Conservation (phyloP, 164 flowering plant genomes). For the Piper betle region DNA sequence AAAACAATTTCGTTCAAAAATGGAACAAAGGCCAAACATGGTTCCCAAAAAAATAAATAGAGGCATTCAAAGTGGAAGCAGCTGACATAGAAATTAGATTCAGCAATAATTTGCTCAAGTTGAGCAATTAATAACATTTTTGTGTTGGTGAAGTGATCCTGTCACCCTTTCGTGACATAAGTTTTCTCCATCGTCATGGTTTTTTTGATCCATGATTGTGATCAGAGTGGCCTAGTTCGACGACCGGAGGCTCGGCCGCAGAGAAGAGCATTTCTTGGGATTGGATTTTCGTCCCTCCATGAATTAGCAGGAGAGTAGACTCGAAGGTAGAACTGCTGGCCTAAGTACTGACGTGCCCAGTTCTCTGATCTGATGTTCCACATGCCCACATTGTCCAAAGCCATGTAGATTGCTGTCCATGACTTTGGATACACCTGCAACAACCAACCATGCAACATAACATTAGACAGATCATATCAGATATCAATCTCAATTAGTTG, state of each 20-base stretch:
- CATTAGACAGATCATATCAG: neutral
- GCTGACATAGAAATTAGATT: too few species aligned
- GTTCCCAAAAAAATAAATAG: too few species aligned
- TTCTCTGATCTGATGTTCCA: conserved; percentile 84
- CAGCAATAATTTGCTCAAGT: too few species aligned
- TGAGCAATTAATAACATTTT: too few species aligned
- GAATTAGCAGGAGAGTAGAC: conserved; percentile 62
- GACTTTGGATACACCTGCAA: conserved; percentile 72
- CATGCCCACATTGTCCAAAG: conserved; percentile 87
- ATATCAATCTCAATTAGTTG: too few species aligned
- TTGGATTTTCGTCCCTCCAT: conserved; percentile 76
- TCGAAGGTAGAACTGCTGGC: conserved; percentile 87
- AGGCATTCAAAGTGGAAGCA: too few species aligned
- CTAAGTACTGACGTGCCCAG: conserved; percentile 82
- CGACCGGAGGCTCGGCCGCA: conserved; percentile 74
- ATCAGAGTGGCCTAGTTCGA: conserved; percentile 21
- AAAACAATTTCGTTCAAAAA: too few species aligned
- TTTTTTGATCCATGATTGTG: too few species aligned
- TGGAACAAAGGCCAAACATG: too few species aligned
- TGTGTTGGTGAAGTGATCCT: neutral
- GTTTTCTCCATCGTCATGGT: neutral
- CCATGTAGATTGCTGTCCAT: conserved; percentile 77
- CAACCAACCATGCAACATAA: neutral
- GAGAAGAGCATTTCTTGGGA: conserved; percentile 62
- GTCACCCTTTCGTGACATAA: conserved; percentile 28